Evolutionary conservation across 306 rosid genomes (phyloP), one percentile per base, ranked within the genome.

Genomic region (Purshia tridentata): DNA sequence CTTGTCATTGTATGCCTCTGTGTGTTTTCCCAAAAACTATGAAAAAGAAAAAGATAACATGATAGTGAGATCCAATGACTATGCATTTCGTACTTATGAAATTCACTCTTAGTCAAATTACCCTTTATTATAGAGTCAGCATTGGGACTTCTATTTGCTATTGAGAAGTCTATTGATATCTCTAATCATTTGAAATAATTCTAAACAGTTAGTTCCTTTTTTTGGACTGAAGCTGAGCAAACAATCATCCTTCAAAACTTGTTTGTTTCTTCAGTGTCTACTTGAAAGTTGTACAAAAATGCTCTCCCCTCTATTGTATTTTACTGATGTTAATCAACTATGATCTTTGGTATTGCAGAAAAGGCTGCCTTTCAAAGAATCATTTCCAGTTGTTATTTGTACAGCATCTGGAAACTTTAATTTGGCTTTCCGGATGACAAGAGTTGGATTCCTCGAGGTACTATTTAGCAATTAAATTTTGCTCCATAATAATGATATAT

Each of bases 391-490:
- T 76, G 81, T 88, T 35, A 84, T 92, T 54, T 88, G 85, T 65
- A 70, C 82, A 79, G 91, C 89, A 48, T 81, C 83, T 54, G 83
- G 81, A 67, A 77, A 78, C 69, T 81, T 85, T 79, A 94, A 91
- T 83, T 71, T 89, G 84, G 95, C 97, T 52, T 94, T 88, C 67
- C 88, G 91, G 60, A 80, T 91, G 71, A 81, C 95, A 50, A 72
- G 70, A 66, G 71, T 51, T 73, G 99, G 92, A 80, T 89, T 90
- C 74, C 40, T 82, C 15, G 87, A 84, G 97, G 99, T 94, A 84
- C 47, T 54, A 59, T 66, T 53, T 64, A 29, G 69, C 41, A 65
- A 67, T 53, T 65, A 49, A 62, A 57, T 70, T 83, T 23, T 65
- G 39, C 54, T 61, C 37, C 35, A 44, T 51, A 37, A 8, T 41